Percentiles rank a stretch among this genome's conserved stretches.
Conservation (phyloP, 75 land plant species). For the Adiantum capillusveneris region DNA sequence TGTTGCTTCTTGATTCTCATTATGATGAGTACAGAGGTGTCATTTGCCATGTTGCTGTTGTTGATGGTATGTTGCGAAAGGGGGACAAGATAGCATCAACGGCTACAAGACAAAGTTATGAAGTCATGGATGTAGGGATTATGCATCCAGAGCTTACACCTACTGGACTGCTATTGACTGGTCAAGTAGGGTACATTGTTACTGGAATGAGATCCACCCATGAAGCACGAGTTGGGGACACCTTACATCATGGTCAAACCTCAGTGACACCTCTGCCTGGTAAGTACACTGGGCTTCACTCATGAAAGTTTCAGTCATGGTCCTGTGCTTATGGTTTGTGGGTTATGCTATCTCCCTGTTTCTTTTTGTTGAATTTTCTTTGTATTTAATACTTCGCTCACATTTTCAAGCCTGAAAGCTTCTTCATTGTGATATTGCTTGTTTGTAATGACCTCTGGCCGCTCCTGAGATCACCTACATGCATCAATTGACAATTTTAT, state of each 20-base stretch:
- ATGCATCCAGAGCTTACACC: slow-evolving; percentile 92
- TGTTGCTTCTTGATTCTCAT: slow-evolving; percentile 90
- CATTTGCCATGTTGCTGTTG: slow-evolving; percentile 94
- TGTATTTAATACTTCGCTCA: no score
- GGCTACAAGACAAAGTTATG: slow-evolving; percentile 81
- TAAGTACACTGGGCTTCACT: slow-evolving; percentile 14
- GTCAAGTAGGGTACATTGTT: slow-evolving; percentile 93
- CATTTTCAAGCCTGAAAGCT: no score
- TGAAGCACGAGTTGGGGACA: slow-evolving; percentile 94
- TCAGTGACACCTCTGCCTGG: slow-evolving; percentile 80
- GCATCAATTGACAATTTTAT: no score
- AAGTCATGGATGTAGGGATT: slow-evolving; percentile 82
- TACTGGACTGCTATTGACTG: slow-evolving; percentile 83
- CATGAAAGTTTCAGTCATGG: no score
- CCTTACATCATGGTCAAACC: slow-evolving; percentile 50
- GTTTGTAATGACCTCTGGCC: no score
- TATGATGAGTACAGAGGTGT: slow-evolving; percentile 98
- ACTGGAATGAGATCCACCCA: slow-evolving; percentile 96
- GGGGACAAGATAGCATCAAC: slow-evolving; percentile 88
- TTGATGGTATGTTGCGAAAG: slow-evolving; percentile 76
- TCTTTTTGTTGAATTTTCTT: no score
- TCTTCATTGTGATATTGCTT: no score
- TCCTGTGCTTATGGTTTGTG: no score
- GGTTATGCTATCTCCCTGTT: no score
- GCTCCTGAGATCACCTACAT: no score